A percentile compares a stretch with the other conserved stretches of the same genome.
phyloP scores from a whole-genome alignment of 495 filamentous ascomycete genomes.

The Xylaria grammica region DNA sequence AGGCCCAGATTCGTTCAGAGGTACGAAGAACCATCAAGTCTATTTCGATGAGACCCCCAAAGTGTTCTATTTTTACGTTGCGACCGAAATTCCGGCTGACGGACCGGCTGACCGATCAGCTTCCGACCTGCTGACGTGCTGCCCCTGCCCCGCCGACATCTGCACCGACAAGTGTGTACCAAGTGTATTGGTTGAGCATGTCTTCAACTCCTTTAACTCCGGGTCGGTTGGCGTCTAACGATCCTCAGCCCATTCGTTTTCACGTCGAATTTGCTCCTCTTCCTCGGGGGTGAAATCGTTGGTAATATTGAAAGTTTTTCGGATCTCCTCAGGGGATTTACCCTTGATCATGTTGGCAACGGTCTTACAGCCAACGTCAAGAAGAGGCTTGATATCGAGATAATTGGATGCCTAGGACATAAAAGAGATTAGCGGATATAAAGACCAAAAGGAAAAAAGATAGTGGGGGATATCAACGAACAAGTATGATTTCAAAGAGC shows the following conservation, averaged over 20 bases:
- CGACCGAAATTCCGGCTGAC: no score
- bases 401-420: constrained; percentile 69
- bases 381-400: constrained; percentile 80
- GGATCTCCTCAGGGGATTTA: constrained; percentile 80
- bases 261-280: constrained; percentile 81
- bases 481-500: constrained; percentile 98
- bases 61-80: no score
- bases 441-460: neutral
- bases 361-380: constrained; percentile 84
- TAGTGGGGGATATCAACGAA: constrained; percentile 50
- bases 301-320: constrained; percentile 83
- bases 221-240: no score
- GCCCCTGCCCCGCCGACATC: no score
- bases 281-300: constrained; percentile 85
- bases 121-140: no score
- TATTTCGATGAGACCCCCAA: no score
- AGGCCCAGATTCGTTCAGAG: no score
- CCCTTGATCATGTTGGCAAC: constrained; percentile 90
- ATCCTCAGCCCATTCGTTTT: constrained; percentile 87
- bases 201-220: no score
- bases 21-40: no score
- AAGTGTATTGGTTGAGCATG: no score
- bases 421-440: constrained; percentile 20
- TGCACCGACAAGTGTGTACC: no score
- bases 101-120: no score